Evolutionary conservation across 768 basidiomycete species (phyloP).

Genomic region (Dacryopinax spathularia): DNA sequence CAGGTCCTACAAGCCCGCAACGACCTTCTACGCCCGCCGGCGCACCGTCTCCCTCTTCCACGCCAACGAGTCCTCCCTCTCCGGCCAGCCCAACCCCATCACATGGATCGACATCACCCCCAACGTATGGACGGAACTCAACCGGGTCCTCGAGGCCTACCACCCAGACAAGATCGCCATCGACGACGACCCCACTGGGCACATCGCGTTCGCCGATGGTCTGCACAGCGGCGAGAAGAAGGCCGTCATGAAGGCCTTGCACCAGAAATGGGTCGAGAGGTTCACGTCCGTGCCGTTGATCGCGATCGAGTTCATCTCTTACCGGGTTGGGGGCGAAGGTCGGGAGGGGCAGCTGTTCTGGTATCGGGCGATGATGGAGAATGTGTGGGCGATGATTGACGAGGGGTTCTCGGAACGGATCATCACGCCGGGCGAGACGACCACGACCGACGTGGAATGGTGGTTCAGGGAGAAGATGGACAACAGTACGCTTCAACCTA

Average conservation of each 20-base stretch:
- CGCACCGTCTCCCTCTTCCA: constrained; percentile 40
- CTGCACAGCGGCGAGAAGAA: constrained; percentile 37
- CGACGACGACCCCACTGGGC: constrained; percentile 28
- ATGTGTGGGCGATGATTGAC: constrained; percentile 38
- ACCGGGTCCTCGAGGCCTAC: constrained; percentile 24
- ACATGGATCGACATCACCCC: constrained; percentile 39
- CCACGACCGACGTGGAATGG: constrained; percentile 39
- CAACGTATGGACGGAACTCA: constrained; percentile 34
- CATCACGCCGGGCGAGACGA: constrained; percentile 32
- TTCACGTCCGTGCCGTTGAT: constrained; percentile 34
- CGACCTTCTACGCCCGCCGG: constrained; percentile 35
- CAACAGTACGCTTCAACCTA: constrained; percentile 1
- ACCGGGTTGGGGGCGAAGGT: constrained; percentile 23
- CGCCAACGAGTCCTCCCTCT: constrained; percentile 28
- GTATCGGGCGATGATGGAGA: constrained; percentile 37
- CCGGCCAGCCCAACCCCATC: constrained; percentile 30
- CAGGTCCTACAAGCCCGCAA: constrained; percentile 37
- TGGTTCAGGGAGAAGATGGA: constrained; percentile 43
- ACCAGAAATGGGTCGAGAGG: constrained; percentile 30
- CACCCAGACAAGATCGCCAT: constrained; percentile 33
- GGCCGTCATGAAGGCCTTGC: constrained; percentile 28
- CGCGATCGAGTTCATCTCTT: constrained; percentile 35
- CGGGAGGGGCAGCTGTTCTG: constrained; percentile 28
- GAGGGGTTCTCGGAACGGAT: constrained; percentile 37
- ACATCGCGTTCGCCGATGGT: constrained; percentile 38